Percentiles rank a stretch among this genome's conserved stretches.
Conservation (phyloP, 805 yeast species). For the Ascoidea tarda region DNA sequence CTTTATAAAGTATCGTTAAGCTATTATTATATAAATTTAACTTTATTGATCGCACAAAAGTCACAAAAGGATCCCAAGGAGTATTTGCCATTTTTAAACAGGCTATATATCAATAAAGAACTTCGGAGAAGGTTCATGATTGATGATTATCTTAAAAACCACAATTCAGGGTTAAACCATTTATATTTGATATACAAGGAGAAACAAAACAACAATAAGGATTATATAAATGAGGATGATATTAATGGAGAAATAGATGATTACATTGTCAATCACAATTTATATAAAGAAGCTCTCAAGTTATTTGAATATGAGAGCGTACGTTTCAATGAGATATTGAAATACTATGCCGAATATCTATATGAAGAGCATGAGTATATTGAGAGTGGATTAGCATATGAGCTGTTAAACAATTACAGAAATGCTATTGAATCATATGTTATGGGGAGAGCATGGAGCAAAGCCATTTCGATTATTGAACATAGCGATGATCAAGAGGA, state of each 20-base stretch:
- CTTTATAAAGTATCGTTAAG: slow-evolving; percentile 73
- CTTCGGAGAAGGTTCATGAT: slow-evolving; percentile 60
- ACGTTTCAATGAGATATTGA: slow-evolving; percentile 40
- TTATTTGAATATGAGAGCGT: slow-evolving; percentile 42
- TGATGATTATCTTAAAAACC: slow-evolving; percentile 62
- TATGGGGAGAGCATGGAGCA: slow-evolving; percentile 68
- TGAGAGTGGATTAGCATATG: slow-evolving; percentile 77
- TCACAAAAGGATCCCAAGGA: slow-evolving; percentile 98
- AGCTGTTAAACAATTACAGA: slow-evolving; percentile 39
- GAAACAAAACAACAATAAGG: slow-evolving; percentile 14
- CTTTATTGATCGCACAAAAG: slow-evolving; percentile 82
- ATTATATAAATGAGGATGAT: slow-evolving; percentile 17
- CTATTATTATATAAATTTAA: slow-evolving; percentile 65
- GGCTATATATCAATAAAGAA: slow-evolving; percentile 52
- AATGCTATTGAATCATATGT: slow-evolving; percentile 61
- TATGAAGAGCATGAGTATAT: slow-evolving; percentile 34
- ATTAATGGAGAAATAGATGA: slow-evolving; percentile 45
- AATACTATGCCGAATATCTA: slow-evolving; percentile 48
- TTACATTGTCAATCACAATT: slow-evolving; percentile 53
- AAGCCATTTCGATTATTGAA: slow-evolving; percentile 53
- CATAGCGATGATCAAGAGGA: slow-evolving; percentile 18
- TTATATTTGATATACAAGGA: slow-evolving; percentile 33
- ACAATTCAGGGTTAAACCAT: slow-evolving; percentile 55
- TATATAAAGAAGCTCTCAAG: slow-evolving; percentile 56
- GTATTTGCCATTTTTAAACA: slow-evolving; percentile 82